phyloP scores from a whole-genome alignment of 1,284 basidiomycete genomes.

The Austroboletus olivaceoglutinosus region DNA sequence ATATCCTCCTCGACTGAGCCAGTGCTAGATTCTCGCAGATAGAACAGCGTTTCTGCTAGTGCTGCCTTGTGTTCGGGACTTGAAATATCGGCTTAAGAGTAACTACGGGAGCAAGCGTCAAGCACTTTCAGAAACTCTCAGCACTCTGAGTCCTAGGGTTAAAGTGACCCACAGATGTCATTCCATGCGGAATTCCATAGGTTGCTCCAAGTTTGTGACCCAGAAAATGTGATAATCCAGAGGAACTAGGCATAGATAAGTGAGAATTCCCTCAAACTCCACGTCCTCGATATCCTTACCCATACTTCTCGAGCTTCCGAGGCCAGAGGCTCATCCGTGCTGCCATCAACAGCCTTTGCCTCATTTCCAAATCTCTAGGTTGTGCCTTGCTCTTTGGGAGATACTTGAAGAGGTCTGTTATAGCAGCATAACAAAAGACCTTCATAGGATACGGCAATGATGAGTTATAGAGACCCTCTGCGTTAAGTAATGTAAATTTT shows the following conservation, averaged over 20 bases:
- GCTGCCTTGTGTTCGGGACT: constrained; percentile 57
- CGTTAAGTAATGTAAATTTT: neutral
- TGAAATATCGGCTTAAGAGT: constrained; percentile 52
- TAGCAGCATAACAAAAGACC: constrained; percentile 61
- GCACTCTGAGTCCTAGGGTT: constrained; percentile 10
- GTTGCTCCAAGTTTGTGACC: constrained; percentile 76
- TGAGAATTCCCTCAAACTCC: neutral
- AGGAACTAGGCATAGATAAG: constrained; percentile 39
- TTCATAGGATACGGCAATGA: constrained; percentile 58
- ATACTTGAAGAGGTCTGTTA: constrained; percentile 72
- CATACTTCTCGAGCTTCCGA: constrained; percentile 51
- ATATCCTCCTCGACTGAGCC: constrained; percentile 61
- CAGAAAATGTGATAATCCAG: constrained; percentile 73
- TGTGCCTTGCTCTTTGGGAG: constrained; percentile 64
- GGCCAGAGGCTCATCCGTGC: constrained; percentile 83
- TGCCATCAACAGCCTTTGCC: constrained; percentile 72
- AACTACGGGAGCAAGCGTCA: constrained; percentile 70
- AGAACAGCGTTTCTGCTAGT: constrained; percentile 54
- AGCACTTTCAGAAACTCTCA: constrained; percentile 47
- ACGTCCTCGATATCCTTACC: constrained; percentile 33
- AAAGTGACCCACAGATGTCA: constrained; percentile 61
- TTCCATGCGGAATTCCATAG: constrained; percentile 78
- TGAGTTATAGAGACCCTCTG: constrained; percentile 70
- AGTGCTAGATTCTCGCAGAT: constrained; percentile 56
- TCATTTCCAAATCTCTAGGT: constrained; percentile 52